Base-by-base conservation (phyloP, 495 filamentous ascomycete genomes). In the Saxophila tyrrhenica region DNA sequence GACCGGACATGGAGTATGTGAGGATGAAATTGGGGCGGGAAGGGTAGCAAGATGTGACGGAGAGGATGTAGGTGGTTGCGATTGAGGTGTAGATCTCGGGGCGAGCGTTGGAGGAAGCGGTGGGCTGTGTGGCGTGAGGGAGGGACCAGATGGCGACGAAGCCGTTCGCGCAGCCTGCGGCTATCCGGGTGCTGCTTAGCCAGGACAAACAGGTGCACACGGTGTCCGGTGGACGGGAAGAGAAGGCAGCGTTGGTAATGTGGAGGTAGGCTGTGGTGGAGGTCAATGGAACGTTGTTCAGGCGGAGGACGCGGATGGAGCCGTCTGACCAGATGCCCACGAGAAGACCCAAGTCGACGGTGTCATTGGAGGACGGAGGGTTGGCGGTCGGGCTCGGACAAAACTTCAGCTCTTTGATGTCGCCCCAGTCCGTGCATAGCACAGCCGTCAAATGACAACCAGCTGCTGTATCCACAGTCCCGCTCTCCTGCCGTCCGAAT, bases 281-380 rank as follows among this genome's bases (percentile, higher is more conserved):
- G 44, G 63, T 61, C 29, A 64, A 60, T 16, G 67, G 69, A 38
- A 85, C 67, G 53, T 81, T 75, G 19, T 21, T 44, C 7, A 44
- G 15, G 17, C 23, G 45, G 42, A 87, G 59, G 0, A 87, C 71
- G 54, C 81, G 68, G 7, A 79, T 64, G n/a, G 64, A 69, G 2
- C 84, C 84, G 62, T 87, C 84, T 0, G 70, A 71, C 70, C 76
- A 84, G 0, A 86, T 65, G 11, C 72, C 76, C 1, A 79, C 83
- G 3, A 87, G 71, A 15, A 86, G 67, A 0, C 83, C 84, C 15
- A 85, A 64, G 25, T 23, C 54, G 32, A 68, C 65, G 56, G 48
- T 60, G 61, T 52, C 69, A 10, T 23, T 17, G 21, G n/a, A 25
- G 9, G 49, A 10, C 16, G 17, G 11, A 35, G 29, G 13, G 9